These are phyloP conservation scores for Malus sylvestris DNA, from an alignment of 306 rosid genomes.

Conservation along the genomic window DNA sequence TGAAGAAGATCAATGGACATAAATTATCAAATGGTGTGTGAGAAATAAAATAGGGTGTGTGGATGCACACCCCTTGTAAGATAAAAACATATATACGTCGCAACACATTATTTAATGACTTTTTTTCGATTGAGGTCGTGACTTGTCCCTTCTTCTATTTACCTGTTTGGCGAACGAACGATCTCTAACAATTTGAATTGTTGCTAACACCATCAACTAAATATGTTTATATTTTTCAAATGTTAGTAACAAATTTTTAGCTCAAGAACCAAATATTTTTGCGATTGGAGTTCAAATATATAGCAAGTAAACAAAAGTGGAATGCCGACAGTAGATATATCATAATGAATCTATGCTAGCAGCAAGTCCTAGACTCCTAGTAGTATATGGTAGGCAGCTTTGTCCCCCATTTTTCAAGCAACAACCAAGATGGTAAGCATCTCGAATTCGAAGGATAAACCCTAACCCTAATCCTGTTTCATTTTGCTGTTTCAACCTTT, in stretches of 20 bases:
- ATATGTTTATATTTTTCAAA: not conserved
- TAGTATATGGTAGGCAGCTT: not conserved
- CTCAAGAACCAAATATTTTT: not conserved
- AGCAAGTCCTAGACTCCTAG: not conserved
- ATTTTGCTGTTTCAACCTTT: conserved; percentile 11
- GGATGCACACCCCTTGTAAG: no score
- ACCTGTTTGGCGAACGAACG: not conserved
- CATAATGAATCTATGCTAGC: not conserved
- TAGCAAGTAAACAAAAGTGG: not conserved
- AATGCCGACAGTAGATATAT: conserved; percentile 3
- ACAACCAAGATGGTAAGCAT: not conserved
- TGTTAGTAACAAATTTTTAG: not conserved
- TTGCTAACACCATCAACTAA: not conserved
- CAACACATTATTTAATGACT: no score
- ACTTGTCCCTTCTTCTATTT: not conserved
- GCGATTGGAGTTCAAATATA: not conserved
- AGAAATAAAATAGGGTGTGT: no score
- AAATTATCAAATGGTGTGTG: no score
- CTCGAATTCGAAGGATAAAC: not conserved
- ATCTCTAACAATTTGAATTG: not conserved
- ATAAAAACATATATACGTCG: not conserved
- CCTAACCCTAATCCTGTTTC: conserved; percentile 1
- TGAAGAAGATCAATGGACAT: no score
- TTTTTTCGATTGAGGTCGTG: not conserved
- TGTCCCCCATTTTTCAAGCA: conserved; percentile 23